Evolutionary conservation across 345 rosid genomes (phyloP).

Genomic region (Excoecaria agallocha): DNA sequence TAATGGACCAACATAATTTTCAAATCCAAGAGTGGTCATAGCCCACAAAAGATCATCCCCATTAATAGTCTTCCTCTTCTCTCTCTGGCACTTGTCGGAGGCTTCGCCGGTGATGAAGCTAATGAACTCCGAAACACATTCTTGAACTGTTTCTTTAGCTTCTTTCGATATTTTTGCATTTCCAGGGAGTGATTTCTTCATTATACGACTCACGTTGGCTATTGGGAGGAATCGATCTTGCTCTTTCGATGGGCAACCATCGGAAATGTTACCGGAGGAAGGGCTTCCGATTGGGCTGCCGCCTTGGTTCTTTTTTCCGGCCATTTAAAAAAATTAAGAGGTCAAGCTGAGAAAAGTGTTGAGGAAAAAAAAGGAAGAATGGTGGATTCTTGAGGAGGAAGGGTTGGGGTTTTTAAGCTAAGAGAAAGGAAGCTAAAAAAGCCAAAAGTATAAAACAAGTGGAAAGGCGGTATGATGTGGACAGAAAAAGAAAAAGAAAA

Average conservation of each 20-base stretch:
- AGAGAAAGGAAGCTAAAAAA: constrained; percentile 2
- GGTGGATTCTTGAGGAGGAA: constrained; percentile 19
- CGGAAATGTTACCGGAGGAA: constrained; percentile 38
- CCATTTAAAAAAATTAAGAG: constrained; percentile 21
- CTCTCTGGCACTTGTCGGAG: constrained; percentile 30
- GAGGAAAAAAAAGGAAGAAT: neutral
- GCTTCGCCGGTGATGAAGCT: constrained; percentile 33
- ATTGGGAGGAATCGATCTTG: constrained; percentile 29
- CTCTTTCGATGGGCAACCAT: constrained; percentile 26
- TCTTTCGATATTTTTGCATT: constrained; percentile 32
- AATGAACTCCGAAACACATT: constrained; percentile 32
- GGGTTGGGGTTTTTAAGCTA: constrained; percentile 15
- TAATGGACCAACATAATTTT: constrained; percentile 23
- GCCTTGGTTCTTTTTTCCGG: constrained; percentile 33
- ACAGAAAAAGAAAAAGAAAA: constrained; percentile 32
- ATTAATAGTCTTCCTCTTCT: constrained; percentile 31
- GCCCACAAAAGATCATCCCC: constrained; percentile 32
- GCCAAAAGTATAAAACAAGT: constrained; percentile 9
- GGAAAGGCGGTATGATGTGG: constrained; percentile 40
- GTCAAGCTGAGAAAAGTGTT: too few species aligned
- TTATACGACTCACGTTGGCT: constrained; percentile 31
- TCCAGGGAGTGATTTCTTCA: constrained; percentile 29
- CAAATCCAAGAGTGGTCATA: constrained; percentile 29
- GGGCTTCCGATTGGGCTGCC: constrained; percentile 48
- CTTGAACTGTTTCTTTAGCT: constrained; percentile 31